phyloP scores from a whole-genome alignment of 441 rosid genomes.

The Geranium incanum region DNA sequence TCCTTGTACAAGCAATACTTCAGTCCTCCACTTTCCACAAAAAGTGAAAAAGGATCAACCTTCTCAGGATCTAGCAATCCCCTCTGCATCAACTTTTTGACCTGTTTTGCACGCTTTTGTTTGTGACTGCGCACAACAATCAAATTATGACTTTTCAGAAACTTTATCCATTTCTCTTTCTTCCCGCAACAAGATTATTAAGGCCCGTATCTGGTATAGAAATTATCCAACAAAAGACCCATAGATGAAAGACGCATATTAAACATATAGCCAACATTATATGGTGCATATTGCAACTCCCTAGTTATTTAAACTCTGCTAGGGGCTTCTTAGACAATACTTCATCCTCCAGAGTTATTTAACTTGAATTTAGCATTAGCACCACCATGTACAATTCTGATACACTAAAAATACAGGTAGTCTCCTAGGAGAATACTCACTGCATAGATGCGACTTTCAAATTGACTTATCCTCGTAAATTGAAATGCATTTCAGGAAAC shows the following conservation, averaged over 20 bases:
- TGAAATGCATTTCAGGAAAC: not conserved
- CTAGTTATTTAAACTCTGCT: not conserved
- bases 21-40: conserved; percentile 75
- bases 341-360: not conserved
- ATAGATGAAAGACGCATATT: not conserved
- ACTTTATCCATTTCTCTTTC: not conserved
- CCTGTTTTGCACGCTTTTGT: conserved; percentile 78
- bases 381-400: not conserved
- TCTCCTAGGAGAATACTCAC: not conserved
- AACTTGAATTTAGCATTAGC: not conserved
- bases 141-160: not conserved
- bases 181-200: not conserved
- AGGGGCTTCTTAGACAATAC: not conserved
- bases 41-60: conserved; percentile 83
- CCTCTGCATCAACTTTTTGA: conserved; percentile 77
- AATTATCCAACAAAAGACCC: not conserved
- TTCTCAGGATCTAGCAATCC: conserved; percentile 88
- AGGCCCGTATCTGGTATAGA: not conserved
- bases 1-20: conserved; percentile 87
- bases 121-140: conserved; percentile 56
- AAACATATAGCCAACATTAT: not conserved
- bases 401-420: not conserved
- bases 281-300: conserved; percentile 1
- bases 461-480: not conserved
- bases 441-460: not conserved